phyloP scores from a whole-genome alignment of 2,329 filamentous ascomycete species.

The Fusarium tricinctum region DNA sequence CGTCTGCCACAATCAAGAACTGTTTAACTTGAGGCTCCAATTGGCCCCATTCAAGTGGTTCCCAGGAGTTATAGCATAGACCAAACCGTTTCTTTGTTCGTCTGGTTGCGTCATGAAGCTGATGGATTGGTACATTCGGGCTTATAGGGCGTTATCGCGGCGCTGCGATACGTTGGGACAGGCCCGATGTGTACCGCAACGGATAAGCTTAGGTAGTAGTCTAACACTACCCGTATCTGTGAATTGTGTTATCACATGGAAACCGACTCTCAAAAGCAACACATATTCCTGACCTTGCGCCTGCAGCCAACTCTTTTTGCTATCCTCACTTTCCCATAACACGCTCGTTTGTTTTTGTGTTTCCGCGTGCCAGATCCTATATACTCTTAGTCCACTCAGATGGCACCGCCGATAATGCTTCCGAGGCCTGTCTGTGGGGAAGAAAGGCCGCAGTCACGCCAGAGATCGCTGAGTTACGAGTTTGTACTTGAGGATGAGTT shows the following conservation, averaged over 20 bases:
- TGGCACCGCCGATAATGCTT: conserved; percentile 39
- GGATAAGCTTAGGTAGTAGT: background rate
- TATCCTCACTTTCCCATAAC: conserved; percentile 2
- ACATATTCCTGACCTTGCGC: conserved; percentile 8
- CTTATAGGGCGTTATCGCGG: conserved; percentile 42
- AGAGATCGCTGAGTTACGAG: conserved; percentile 48
- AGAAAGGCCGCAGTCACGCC: conserved; percentile 38
- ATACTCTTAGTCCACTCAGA: conserved; percentile 16
- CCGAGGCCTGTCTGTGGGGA: conserved; percentile 41
- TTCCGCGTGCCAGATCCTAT: conserved; percentile 2
- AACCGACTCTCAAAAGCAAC: conserved; percentile 15
- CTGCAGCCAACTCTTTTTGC: conserved; percentile 4
- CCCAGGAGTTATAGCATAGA: conserved; percentile 13
- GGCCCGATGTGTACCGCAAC: conserved; percentile 22
- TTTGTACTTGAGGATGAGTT: conserved; percentile 66
- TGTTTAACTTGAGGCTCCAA: background rate
- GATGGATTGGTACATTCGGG: conserved; percentile 27
- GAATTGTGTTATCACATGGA: conserved; percentile 32
- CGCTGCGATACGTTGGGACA: conserved; percentile 39
- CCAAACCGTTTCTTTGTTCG: conserved; percentile 11
- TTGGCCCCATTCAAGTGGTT: background rate
- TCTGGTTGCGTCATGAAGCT: conserved; percentile 41
- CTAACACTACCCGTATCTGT: background rate
- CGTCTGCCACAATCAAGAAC: background rate
- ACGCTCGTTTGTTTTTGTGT: conserved; percentile 4